Evolutionary conservation across 768 basidiomycete genomes (phyloP), one percentile per base, ranked within the genome.

Genomic region (Leucogyrophana mollusca): DNA sequence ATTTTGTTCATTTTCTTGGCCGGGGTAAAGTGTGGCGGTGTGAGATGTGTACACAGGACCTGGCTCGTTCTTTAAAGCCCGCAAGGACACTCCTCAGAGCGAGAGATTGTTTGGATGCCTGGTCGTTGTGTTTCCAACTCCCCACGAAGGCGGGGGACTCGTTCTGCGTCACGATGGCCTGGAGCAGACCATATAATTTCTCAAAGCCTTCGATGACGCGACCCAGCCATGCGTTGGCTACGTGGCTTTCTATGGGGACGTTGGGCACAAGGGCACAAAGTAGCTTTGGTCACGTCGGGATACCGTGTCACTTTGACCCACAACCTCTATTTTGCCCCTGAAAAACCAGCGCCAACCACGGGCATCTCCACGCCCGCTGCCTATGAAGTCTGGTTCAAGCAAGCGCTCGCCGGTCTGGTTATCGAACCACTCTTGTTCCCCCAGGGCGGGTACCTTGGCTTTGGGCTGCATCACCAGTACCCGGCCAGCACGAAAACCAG

Each of bases 51-150:
- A 25, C 9, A 4, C 40, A 75, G 74, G 65, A 1, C 53, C 66
- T 35, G 76, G 64, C 8, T 68, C 68, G 0, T 78, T 76, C 54
- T 80, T 79, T 66, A 77, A 76, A 51, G 33, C 72, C 1, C 78
- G 78, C 51, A 65, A 71, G 33, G 79, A 79, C 47, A 77, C 77
- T 0, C 76, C 74, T 4, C 69, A 71, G 7, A 54, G 60, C 8
- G 60, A 64, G 8, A 53, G 54, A 21, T 78, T 79, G 71, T 73
- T 82, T 30, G 78, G 74, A 1, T 79, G 78, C 1, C 67, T 83
- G 7, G 71, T 80, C 1, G 52, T 80, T 24, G 66, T 75, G n/a
- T 68, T 78, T 40, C 78, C 78, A 11, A 72, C 72, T 1, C 17
- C 52, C 0, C 72, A 80, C 50, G 61, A 73, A 45, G 78, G 77